Conservation (phyloP, 805 yeast species). For the Lipomyces yamadae region DNA sequence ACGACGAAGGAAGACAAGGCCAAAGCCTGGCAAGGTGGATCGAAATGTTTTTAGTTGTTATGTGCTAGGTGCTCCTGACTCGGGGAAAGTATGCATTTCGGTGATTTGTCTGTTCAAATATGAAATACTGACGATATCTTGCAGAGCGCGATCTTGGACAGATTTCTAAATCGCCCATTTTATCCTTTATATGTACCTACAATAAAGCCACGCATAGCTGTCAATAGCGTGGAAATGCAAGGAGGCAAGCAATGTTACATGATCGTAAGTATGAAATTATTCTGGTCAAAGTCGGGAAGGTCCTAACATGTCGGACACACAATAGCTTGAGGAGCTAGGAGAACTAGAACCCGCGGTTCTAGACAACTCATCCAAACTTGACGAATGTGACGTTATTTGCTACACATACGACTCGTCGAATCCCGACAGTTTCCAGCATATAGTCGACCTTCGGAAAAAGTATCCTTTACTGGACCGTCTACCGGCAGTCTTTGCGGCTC, state of each 20-base stretch:
- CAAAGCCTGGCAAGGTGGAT: conserved; percentile 67
- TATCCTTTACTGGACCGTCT: conserved; percentile 64
- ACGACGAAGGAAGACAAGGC: conserved; percentile 63
- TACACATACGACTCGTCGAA: conserved; percentile 92
- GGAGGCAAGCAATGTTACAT: conserved; percentile 96
- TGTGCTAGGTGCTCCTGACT: conserved; percentile 78
- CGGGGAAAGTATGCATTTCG: conserved; percentile 64
- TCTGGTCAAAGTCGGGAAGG: not conserved
- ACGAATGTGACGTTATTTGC: conserved; percentile 90
- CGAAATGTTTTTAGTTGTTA: conserved; percentile 92
- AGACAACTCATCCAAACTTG: conserved; percentile 68
- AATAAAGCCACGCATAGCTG: conserved; percentile 77
- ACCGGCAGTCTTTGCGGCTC: conserved; percentile 87
- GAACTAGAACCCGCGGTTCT: conserved; percentile 82
- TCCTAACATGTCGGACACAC: not conserved
- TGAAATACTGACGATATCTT: not conserved
- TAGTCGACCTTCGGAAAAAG: conserved; percentile 64
- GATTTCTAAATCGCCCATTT: conserved; percentile 76
- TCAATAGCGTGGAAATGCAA: conserved; percentile 86
- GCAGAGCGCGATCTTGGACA: conserved; percentile 71
- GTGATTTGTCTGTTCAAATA: not conserved
- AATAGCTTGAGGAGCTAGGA: conserved; percentile 78
- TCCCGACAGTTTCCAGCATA: conserved; percentile 88
- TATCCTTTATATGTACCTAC: conserved; percentile 80
- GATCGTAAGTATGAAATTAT: conserved; percentile 49